Percentiles rank a stretch among this genome's conserved stretches.
phyloP scores from a whole-genome alignment of 1,284 basidiomycete genomes.

The Cutaneotrichosporon sp. region DNA sequence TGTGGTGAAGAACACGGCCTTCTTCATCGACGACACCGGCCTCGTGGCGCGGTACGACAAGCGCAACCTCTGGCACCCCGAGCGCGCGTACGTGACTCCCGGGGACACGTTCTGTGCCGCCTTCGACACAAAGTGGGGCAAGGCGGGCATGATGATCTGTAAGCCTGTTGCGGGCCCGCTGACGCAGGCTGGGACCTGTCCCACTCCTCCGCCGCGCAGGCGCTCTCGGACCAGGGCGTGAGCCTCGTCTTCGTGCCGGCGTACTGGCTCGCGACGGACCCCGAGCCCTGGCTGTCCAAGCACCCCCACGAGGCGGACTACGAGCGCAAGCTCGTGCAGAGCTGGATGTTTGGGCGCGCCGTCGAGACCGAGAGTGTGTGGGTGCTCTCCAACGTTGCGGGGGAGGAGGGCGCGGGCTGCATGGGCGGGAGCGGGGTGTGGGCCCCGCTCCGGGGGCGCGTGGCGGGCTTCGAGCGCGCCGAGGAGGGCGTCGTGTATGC shows the following conservation, averaged over 20 bases:
- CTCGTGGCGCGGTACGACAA: slow-evolving; percentile 46
- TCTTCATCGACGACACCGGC: slow-evolving; percentile 45
- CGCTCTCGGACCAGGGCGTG: slow-evolving; percentile 42
- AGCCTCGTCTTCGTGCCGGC: slow-evolving; percentile 51
- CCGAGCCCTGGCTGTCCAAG: slow-evolving; percentile 39
- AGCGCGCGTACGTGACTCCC: slow-evolving; percentile 47
- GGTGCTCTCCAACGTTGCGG: slow-evolving; percentile 50
- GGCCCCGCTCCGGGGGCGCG: slow-evolving; percentile 9
- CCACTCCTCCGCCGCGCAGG: slow-evolving; percentile 41
- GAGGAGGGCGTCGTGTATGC: slow-evolving; percentile 26
- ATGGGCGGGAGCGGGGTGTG: slow-evolving; percentile 40
- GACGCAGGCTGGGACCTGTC: slow-evolving; percentile 41
- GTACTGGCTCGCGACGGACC: slow-evolving; percentile 50
- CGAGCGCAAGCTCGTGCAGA: slow-evolving; percentile 32
- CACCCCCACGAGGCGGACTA: slow-evolving; percentile 31
- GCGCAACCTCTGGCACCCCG: slow-evolving; percentile 53
- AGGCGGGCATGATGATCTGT: slow-evolving; percentile 51
- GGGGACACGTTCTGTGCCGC: slow-evolving; percentile 39
- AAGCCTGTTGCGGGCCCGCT: slow-evolving; percentile 17
- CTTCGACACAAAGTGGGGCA: slow-evolving; percentile 50
- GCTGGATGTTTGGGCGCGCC: slow-evolving; percentile 38
- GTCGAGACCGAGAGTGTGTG: slow-evolving; percentile 50
- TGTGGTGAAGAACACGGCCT: slow-evolving; percentile 42
- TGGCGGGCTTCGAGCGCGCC: slow-evolving; percentile 7
- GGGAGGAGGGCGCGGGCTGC: slow-evolving; percentile 35